phyloP scores from a whole-genome alignment of 441 rosid genomes.

The Gossypium davidsonii region DNA sequence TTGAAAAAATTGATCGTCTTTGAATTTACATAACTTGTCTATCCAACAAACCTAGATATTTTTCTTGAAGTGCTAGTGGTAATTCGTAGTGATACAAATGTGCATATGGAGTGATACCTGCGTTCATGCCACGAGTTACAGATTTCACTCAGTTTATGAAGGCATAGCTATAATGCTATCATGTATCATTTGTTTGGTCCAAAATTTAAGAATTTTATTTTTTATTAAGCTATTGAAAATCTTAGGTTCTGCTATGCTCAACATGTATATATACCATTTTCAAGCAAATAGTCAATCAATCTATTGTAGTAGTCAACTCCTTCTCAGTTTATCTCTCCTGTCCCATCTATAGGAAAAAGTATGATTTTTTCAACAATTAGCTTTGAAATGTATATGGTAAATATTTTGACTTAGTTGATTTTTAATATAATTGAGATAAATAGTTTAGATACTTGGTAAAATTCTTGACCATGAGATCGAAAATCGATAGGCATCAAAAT shows the following conservation, averaged over 20 bases:
- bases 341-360: too few species aligned
- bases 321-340: too few species aligned
- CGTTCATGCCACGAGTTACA: neutral
- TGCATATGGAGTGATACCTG: constrained; percentile 34
- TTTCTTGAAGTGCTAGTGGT: neutral
- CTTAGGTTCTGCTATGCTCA: neutral
- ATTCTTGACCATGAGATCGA: neutral
- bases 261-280: too few species aligned
- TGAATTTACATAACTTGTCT: neutral
- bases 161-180: neutral
- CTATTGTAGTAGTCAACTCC: too few species aligned
- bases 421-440: too few species aligned
- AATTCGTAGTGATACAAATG: neutral
- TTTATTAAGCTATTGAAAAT: constrained; percentile 18
- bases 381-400: too few species aligned
- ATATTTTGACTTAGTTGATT: too few species aligned
- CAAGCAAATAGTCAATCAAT: too few species aligned
- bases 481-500: too few species aligned
- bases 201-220: too few species aligned
- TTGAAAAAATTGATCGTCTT: neutral
- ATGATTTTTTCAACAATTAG: too few species aligned
- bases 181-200: neutral
- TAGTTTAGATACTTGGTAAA: too few species aligned
- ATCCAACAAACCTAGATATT: neutral
- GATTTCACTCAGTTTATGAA: neutral